Evolutionary conservation across 305 asterid species (phyloP).

Genomic region (Fraxinus sp.): DNA sequence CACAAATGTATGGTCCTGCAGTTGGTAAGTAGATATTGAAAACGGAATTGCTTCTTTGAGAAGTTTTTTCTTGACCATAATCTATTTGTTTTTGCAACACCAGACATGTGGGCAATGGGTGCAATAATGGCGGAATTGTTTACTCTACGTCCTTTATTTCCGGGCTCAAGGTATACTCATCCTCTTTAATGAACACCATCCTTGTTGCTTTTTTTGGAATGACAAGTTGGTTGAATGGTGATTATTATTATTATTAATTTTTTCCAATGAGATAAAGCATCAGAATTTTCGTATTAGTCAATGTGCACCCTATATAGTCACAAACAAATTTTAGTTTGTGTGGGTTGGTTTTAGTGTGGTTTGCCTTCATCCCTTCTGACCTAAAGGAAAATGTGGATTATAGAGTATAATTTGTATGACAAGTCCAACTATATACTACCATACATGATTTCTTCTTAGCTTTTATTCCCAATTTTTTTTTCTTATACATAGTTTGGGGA

Average conservation of each 20-base stretch:
- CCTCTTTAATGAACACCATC: background rate
- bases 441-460: background rate
- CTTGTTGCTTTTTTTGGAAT: slow-evolving; percentile 1
- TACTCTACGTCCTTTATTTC: slow-evolving; percentile 62
- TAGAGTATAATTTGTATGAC: background rate
- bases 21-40: slow-evolving; percentile 62
- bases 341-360: background rate
- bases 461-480: background rate
- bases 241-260: background rate
- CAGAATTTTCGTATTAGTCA: background rate
- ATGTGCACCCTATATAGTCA: background rate
- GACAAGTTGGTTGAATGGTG: background rate
- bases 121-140: slow-evolving; percentile 66
- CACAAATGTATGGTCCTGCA: slow-evolving; percentile 77
- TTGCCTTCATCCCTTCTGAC: background rate
- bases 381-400: background rate
- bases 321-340: background rate
- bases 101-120: slow-evolving; percentile 67
- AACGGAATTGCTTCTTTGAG: background rate
- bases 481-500: background rate
- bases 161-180: slow-evolving; percentile 56
- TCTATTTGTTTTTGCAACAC: background rate
- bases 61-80: background rate
- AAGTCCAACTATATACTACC: background rate
- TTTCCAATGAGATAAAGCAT: background rate